Percentiles rank a stretch among this genome's conserved stretches.
phyloP scores from a whole-genome alignment of 306 rosid genomes.

The Pyrus bretschneideri region DNA sequence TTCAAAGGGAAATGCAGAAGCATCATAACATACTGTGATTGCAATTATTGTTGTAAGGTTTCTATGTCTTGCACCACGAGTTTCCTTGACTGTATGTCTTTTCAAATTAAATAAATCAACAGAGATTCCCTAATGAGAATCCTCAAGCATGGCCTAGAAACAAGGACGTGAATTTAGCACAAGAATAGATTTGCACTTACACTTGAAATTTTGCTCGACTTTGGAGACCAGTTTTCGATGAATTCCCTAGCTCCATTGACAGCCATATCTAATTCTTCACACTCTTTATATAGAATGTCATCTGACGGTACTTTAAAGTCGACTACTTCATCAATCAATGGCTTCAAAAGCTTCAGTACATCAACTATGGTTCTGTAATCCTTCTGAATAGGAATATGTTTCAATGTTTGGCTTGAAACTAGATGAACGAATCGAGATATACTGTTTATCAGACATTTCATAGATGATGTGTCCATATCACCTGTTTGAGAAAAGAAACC shows the following conservation, averaged over 20 bases:
- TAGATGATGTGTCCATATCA: slow-evolving; percentile 51
- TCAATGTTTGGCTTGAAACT: slow-evolving; percentile 65
- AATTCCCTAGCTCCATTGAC: slow-evolving; percentile 76
- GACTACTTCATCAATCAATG: slow-evolving; percentile 63
- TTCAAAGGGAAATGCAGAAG: not conserved
- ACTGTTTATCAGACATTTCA: slow-evolving; percentile 74
- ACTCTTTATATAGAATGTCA: slow-evolving; percentile 48
- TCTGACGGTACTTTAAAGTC: slow-evolving; percentile 45
- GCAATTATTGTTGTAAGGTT: not conserved
- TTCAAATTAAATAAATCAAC: not conserved
- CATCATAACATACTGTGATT: not conserved
- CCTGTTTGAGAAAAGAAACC: slow-evolving; percentile 39
- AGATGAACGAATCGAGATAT: slow-evolving; percentile 81
- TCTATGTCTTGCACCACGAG: not conserved
- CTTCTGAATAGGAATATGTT: slow-evolving; percentile 57
- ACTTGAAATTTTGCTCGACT: slow-evolving; percentile 61
- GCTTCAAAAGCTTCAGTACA: slow-evolving; percentile 68
- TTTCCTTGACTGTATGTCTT: not conserved
- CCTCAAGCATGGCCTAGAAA: not conserved
- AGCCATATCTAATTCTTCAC: slow-evolving; percentile 60
- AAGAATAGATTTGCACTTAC: slow-evolving; percentile 39
- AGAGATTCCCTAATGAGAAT: not conserved
- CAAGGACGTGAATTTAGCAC: not conserved
- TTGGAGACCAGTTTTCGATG: slow-evolving; percentile 63
- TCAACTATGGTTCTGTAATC: slow-evolving; percentile 47